phyloP scores from a whole-genome alignment of 305 asterid genomes.

The Plantago lanceolata region DNA sequence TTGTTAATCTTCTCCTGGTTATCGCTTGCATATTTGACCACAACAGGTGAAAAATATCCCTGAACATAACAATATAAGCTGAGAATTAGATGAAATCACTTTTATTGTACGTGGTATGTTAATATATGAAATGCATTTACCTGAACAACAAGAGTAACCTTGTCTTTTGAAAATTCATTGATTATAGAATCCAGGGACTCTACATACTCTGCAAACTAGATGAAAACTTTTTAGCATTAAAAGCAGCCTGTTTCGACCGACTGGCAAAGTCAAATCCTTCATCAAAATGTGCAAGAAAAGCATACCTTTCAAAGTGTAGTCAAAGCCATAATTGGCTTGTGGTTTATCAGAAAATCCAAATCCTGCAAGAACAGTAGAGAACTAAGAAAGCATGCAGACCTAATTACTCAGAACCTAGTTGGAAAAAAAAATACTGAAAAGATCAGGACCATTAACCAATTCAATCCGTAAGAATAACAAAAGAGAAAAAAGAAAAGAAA shows the following conservation, averaged over 20 bases:
- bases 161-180: conserved; percentile 49
- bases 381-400: conserved; percentile 4
- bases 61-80: conserved; percentile 24
- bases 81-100: conserved; percentile 9
- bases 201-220: conserved; percentile 56
- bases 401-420: background rate
- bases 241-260: conserved; percentile 7
- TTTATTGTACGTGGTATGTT: background rate
- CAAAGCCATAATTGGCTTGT: conserved; percentile 84
- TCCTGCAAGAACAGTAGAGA: conserved; percentile 45
- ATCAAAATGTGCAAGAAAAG: conserved; percentile 9
- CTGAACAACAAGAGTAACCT: conserved; percentile 80
- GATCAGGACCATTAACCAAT: background rate
- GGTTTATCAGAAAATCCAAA: conserved; percentile 98
- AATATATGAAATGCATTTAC: conserved; percentile 31
- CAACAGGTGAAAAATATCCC: conserved; percentile 88
- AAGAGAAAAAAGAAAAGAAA: background rate
- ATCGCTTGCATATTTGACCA: conserved; percentile 65
- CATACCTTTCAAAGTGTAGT: conserved; percentile 81
- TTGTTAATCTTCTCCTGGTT: conserved; percentile 64
- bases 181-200: conserved; percentile 62
- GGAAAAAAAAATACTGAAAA: background rate
- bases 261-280: background rate
- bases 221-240: conserved; percentile 16
- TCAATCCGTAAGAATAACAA: background rate